Conservation (phyloP, 768 basidiomycete species). For the Gyrodon lividus region DNA sequence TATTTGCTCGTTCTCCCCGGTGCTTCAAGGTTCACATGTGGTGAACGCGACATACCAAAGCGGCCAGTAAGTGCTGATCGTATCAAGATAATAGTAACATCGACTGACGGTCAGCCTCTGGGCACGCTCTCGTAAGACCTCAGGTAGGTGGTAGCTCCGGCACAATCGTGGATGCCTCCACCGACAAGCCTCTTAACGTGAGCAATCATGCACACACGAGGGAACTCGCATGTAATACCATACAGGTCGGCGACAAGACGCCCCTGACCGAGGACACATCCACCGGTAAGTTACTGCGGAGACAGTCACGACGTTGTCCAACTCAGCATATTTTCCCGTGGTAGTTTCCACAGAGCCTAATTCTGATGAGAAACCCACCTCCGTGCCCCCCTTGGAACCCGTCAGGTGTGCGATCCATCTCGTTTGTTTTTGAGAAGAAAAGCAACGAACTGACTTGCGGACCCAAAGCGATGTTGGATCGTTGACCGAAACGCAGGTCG, state of each 20-base stretch:
- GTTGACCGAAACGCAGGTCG: too few relatives aligned
- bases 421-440: too few relatives aligned
- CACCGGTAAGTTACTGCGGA: background rate
- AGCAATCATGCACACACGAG: background rate
- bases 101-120: background rate
- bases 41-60: background rate
- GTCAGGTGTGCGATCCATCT: background rate
- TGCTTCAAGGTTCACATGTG: background rate
- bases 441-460: background rate
- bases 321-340: background rate
- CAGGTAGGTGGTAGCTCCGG: background rate
- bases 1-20: too few relatives aligned
- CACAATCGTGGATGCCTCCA: background rate
- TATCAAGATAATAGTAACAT: background rate
- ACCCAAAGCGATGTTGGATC: background rate
- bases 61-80: background rate
- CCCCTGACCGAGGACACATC: background rate
- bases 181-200: background rate
- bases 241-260: background rate
- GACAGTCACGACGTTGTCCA: too few relatives aligned
- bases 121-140: background rate
- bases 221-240: too few relatives aligned
- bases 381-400: background rate
- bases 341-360: background rate
- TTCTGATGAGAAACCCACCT: background rate